Evolutionary conservation across 192 early-diverging fungal genomes (phyloP), one percentile per base, ranked within the genome.

Genomic region (Nowakowskiella sp.): DNA sequence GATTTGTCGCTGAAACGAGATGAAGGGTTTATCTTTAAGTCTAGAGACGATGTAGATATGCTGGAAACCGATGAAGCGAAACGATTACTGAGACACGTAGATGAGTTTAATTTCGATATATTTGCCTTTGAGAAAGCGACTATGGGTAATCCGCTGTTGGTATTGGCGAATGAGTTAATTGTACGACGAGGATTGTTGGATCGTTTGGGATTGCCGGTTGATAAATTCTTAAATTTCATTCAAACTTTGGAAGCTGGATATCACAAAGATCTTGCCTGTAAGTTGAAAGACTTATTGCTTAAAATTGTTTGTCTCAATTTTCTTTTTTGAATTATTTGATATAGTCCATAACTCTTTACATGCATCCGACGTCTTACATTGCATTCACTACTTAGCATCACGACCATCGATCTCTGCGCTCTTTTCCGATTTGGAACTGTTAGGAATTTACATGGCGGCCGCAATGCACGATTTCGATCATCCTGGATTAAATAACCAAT

Each of bases 381-480:
- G 67, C 52, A 72, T 78, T 43, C 61, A 78, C 64, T 64, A 70
- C 64, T 33, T 78, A 24, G 49, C 60, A 7, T 49, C 45, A 25
- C 47, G 64, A 4, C 65, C 65, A 0, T 46, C 49, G 21, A 46
- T 78, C 9, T 27, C 49, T 36, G 53, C 47, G 24, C 52, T 64
- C 42, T 78, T 78, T 55, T 64, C 62, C 19, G 76, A 78, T 56
- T 31, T 69, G 31, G 76, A 78, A 28, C 26, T 68, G 25, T 57
- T 78, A n/a, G 46, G 71, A 1, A 57, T 72, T 43, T 72, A 70
- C 55, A 28, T 78, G 21, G 76, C 77, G 1, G 79, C 79, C 9
- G 34, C 62, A n/a, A 67, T 81, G 31, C 79, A 81, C 64, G 79
- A 81, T 62, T 71, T 65, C 50, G 79, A 77, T 50, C 79, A 81